Percentiles rank a stretch among this genome's conserved stretches.
Evolutionary conservation across 1,284 basidiomycete species (phyloP).

Genomic region (Melampsora larici-populina): DNA sequence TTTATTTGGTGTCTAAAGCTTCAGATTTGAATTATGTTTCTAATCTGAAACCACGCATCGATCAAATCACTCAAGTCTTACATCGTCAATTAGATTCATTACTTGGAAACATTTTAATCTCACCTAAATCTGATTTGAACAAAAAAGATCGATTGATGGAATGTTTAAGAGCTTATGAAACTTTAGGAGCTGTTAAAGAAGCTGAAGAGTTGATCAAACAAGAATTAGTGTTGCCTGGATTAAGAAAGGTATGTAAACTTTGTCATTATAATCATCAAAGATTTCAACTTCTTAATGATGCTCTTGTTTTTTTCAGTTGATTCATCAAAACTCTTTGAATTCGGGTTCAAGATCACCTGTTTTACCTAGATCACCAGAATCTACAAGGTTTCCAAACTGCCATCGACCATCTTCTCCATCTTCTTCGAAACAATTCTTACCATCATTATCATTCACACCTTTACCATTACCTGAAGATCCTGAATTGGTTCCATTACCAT

Average conservation of each 20-base stretch:
- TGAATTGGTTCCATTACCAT: slow-evolving; percentile 19
- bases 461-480: slow-evolving; percentile 27
- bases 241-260: slow-evolving; percentile 20
- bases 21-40: slow-evolving; percentile 11
- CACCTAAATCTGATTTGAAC: slow-evolving; percentile 18
- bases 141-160: slow-evolving; percentile 26
- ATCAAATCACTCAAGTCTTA: slow-evolving; percentile 32
- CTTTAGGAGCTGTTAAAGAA: slow-evolving; percentile 21
- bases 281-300: not conserved
- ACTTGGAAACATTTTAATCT: slow-evolving; percentile 12
- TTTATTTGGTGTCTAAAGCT: slow-evolving; percentile 39
- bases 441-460: slow-evolving; percentile 9
- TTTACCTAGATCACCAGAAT: slow-evolving; percentile 32
- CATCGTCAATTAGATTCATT: slow-evolving; percentile 27
- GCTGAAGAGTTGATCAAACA: slow-evolving; percentile 40
- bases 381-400: not conserved
- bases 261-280: not conserved
- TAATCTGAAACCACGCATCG: slow-evolving; percentile 28
- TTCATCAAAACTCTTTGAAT: slow-evolving; percentile 26
- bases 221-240: slow-evolving; percentile 36
- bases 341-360: slow-evolving; percentile 28
- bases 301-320: slow-evolving; percentile 13
- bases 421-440: not conserved
- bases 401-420: not conserved
- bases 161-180: slow-evolving; percentile 39